Base-by-base conservation (phyloP, 805 yeast genomes). In the Blastobotrys robertii region DNA sequence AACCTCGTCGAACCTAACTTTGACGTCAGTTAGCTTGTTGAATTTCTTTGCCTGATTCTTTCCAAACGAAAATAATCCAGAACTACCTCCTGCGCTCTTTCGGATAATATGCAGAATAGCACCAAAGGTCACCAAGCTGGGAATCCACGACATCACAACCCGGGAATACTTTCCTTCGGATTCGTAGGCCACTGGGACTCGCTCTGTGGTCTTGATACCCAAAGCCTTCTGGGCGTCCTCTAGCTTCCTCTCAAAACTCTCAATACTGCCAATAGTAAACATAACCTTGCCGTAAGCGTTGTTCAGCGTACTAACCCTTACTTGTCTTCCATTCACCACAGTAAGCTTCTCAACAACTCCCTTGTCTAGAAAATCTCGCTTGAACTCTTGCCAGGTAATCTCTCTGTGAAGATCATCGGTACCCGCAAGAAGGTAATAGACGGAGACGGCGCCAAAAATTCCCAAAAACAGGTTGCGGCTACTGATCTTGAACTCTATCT, bases 191-290 rank as follows among this genome's bases (percentile, higher is more conserved):
- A 88, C 81, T 3, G 96, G 95, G 42, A 87, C 69, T 50, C 94
- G 70, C 55, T 81, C 84, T 9, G 70, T 73, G 22, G 77, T 64
- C 0, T 88, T 79, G 43, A 85, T 79, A 11, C 77, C 73, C 49
- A 82, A 69, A 39, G 70, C 70, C 52, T 81, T 82, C 63, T 87
- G 95, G 9, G 81, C 72, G 36, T 70, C 71, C 45, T 76, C 81
- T 69, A 88, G 69, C 54, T 84, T 87, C 43, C 84, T 84, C 64
- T 88, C 97, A 56, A 88, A 84, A 15, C 76, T 69, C 50, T 84
- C 88, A 5, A 86, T 79, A 0, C 95, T 84, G 3, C 97, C 96
- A 54, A 88, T 85, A 10, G 94, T 81, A 66, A 88, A 88, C 2
- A 73, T 71, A 7, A 81, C 82, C 8, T 72, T 64, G 30, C 48